These are phyloP conservation scores for Eudorina sp. DNA, from an alignment of 139 green algal genomes.

Conservation along the genomic window DNA sequence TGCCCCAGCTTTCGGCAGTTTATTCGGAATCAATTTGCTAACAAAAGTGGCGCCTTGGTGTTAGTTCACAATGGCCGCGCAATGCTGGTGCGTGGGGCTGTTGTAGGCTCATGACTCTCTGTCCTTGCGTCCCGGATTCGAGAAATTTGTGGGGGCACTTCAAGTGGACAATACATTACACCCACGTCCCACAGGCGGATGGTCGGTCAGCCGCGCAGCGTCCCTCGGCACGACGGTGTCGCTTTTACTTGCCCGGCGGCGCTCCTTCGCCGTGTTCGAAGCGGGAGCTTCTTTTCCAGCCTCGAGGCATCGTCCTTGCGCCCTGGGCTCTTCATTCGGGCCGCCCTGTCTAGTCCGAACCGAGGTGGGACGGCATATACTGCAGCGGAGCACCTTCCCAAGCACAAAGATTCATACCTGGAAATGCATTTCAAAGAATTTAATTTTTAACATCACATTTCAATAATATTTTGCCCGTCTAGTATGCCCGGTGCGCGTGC, in stretches of 20 bases:
- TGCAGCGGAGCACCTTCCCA: no score
- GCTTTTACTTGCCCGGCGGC: background rate
- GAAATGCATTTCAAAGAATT: background rate
- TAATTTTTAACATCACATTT: background rate
- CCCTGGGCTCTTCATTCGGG: background rate
- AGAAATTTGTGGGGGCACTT: no score
- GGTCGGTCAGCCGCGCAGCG: background rate
- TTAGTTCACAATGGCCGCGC: background rate
- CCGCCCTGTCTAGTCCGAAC: slow-evolving; percentile 24
- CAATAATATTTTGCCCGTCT: background rate
- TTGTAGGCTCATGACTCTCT: background rate
- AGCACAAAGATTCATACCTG: background rate
- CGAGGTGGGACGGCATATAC: slow-evolving; percentile 23
- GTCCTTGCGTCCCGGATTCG: no score
- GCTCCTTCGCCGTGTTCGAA: background rate
- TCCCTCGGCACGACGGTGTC: slow-evolving; percentile 7
- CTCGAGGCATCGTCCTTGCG: background rate
- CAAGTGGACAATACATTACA: no score
- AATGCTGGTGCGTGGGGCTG: slow-evolving; percentile 13
- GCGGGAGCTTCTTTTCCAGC: background rate
- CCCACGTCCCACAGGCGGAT: slow-evolving; percentile 3
- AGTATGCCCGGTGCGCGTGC: background rate
- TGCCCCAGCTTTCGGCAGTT: no score
- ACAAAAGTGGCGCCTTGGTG: no score
- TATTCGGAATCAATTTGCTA: no score